Percentiles rank a stretch among this genome's conserved stretches.
Evolutionary conservation across 768 basidiomycete genomes (phyloP).

Genomic region (Thelephora aurantiotincta): DNA sequence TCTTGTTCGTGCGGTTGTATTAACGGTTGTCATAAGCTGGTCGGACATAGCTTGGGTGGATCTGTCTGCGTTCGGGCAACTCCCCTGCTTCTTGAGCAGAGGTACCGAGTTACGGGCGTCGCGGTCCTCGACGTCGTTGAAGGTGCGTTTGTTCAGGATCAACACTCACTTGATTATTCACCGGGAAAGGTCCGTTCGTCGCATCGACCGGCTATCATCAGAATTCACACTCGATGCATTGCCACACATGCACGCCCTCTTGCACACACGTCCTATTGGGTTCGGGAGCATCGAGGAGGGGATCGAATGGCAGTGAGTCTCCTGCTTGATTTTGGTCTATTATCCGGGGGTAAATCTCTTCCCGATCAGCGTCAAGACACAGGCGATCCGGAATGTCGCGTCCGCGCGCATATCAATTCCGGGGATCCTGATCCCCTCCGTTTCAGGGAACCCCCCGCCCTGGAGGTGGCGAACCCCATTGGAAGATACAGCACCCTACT

Average conservation of each 20-base stretch:
- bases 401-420: constrained; percentile 91
- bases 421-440: constrained; percentile 42
- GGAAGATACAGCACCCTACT: constrained; percentile 74
- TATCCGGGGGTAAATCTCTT: background rate
- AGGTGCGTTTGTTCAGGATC: constrained; percentile 27
- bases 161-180: background rate
- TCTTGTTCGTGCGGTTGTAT: background rate
- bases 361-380: constrained; percentile 49
- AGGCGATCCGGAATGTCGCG: constrained; percentile 63
- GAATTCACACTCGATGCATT: constrained; percentile 90
- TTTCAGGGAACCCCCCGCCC: constrained; percentile 18
- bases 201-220: constrained; percentile 15
- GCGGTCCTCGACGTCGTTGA: constrained; percentile 83
- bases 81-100: constrained; percentile 46
- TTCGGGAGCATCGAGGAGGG: constrained; percentile 78
- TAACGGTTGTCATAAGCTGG: constrained; percentile 31
- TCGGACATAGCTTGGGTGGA: constrained; percentile 97
- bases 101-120: constrained; percentile 65
- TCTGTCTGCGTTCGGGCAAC: constrained; percentile 69
- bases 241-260: constrained; percentile 80
- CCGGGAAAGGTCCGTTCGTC: background rate
- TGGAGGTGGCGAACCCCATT: constrained; percentile 81
- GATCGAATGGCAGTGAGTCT: constrained; percentile 89
- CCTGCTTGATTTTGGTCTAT: background rate
- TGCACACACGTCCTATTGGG: constrained; percentile 74